Percentiles rank a stretch among this genome's conserved stretches.
These are phyloP conservation scores for Gentiana macrophylla DNA, from an alignment of 257 asterid species.

Conservation along the genomic window DNA sequence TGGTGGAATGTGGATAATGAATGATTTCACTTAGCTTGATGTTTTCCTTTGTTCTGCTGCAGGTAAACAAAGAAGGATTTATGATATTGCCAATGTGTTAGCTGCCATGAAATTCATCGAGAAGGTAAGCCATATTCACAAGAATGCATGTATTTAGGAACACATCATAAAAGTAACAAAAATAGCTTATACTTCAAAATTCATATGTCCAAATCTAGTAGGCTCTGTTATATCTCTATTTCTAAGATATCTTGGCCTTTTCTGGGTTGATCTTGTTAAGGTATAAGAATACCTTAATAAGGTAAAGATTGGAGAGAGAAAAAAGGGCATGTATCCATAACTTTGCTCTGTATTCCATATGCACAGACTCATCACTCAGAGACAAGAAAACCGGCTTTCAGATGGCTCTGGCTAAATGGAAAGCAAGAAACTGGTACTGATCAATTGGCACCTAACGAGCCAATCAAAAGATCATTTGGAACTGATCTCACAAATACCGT, in stretches of 20 bases:
- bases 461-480: slow-evolving; percentile 79
- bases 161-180: too few species aligned
- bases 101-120: slow-evolving; percentile 91
- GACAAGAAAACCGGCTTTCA: slow-evolving; percentile 89
- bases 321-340: not conserved
- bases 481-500: slow-evolving; percentile 59
- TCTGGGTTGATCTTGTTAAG: too few species aligned
- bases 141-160: too few species aligned
- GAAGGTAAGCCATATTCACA: slow-evolving; percentile 38
- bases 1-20: not conserved
- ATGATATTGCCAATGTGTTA: slow-evolving; percentile 91
- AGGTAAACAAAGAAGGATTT: slow-evolving; percentile 90
- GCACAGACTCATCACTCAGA: slow-evolving; percentile 85
- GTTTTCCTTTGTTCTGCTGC: slow-evolving; percentile 19
- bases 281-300: too few species aligned
- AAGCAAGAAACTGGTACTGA: slow-evolving; percentile 26
- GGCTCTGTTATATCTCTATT: too few species aligned
- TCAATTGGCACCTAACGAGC: slow-evolving; percentile 20
- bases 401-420: slow-evolving; percentile 66
- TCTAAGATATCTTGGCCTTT: too few species aligned
- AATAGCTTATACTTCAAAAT: too few species aligned
- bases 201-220: too few species aligned
- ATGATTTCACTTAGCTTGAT: slow-evolving; percentile 6
- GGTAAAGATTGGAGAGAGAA: not conserved
- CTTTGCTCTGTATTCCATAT: not conserved